A percentile compares a stretch with the other conserved stretches of the same genome.
Conservation (phyloP, 208 protist species). For the Leishmania arabica region DNA sequence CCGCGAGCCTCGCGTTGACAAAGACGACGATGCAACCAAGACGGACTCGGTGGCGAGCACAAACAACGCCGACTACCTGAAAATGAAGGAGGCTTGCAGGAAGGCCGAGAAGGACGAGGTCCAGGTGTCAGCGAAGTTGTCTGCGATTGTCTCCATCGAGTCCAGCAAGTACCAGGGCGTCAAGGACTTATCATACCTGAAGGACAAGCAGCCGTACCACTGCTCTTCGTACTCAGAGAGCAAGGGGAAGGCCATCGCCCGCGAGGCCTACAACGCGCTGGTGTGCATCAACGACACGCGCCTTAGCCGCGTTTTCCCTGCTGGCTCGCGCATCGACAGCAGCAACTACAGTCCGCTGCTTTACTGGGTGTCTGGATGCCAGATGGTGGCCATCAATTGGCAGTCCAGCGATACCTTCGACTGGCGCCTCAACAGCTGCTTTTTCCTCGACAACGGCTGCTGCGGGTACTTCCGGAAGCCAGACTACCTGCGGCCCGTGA, state of each 20-base stretch:
- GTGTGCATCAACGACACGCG: slow-evolving; percentile 65
- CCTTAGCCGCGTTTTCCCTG: slow-evolving; percentile 93
- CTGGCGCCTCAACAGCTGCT: slow-evolving; percentile 81
- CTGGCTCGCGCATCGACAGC: slow-evolving; percentile 86
- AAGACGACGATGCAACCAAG: slow-evolving; percentile 38
- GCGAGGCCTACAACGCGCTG: slow-evolving; percentile 36
- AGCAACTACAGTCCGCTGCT: slow-evolving; percentile 92
- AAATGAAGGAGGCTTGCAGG: slow-evolving; percentile 22
- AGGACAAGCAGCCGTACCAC: slow-evolving; percentile 57
- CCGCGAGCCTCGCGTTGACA: slow-evolving; percentile 40
- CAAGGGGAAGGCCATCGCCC: slow-evolving; percentile 53
- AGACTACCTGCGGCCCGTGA: slow-evolving; percentile 40
- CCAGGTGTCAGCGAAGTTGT: slow-evolving; percentile 41
- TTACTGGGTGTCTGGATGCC: slow-evolving; percentile 81
- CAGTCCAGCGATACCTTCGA: slow-evolving; percentile 69
- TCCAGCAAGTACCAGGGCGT: slow-evolving; percentile 62
- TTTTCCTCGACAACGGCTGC: slow-evolving; percentile 92
- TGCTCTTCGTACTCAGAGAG: slow-evolving; percentile 64
- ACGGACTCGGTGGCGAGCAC: slow-evolving; percentile 5
- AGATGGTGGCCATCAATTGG: slow-evolving; percentile 94
- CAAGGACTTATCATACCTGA: slow-evolving; percentile 60
- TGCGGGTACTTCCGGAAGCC: slow-evolving; percentile 96
- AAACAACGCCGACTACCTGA: slow-evolving; percentile 33
- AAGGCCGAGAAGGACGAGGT: slow-evolving; percentile 30
- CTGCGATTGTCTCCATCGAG: slow-evolving; percentile 65